phyloP scores from a whole-genome alignment of 305 asterid species.

The Stenogyne calaminthoides region DNA sequence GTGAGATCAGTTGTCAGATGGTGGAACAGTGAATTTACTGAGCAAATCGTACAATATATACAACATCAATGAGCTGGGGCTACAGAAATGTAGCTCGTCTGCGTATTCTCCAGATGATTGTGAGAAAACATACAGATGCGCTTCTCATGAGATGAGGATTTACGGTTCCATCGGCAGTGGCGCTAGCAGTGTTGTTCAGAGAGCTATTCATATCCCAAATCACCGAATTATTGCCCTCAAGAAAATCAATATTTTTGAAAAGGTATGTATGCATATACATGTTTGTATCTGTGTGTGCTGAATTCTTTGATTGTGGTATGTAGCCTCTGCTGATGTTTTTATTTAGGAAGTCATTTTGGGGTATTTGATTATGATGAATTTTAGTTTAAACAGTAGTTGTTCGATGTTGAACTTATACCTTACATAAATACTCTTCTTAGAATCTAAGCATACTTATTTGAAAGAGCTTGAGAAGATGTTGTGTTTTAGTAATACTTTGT shows the following conservation, averaged over 20 bases:
- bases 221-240: slow-evolving; percentile 96
- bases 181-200: slow-evolving; percentile 97
- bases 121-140: slow-evolving; percentile 86
- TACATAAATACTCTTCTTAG: background rate
- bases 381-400: background rate
- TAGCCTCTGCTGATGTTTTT: background rate
- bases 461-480: background rate
- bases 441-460: background rate
- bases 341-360: background rate
- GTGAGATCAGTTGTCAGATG: slow-evolving; percentile 64
- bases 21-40: slow-evolving; percentile 86
- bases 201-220: slow-evolving; percentile 92
- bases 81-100: slow-evolving; percentile 75
- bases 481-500: background rate
- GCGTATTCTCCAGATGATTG: slow-evolving; percentile 55
- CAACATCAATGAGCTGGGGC: slow-evolving; percentile 90
- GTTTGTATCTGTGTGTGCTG: too few species aligned
- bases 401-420: background rate
- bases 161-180: slow-evolving; percentile 94
- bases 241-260: slow-evolving; percentile 92
- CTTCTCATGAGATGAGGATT: slow-evolving; percentile 92
- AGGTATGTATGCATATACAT: slow-evolving; percentile 44
- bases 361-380: background rate
- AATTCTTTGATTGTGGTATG: slow-evolving; percentile 8
- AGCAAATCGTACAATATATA: slow-evolving; percentile 89